phyloP scores from a whole-genome alignment of 148 eudicot genomes.

The Silene latifolia region DNA sequence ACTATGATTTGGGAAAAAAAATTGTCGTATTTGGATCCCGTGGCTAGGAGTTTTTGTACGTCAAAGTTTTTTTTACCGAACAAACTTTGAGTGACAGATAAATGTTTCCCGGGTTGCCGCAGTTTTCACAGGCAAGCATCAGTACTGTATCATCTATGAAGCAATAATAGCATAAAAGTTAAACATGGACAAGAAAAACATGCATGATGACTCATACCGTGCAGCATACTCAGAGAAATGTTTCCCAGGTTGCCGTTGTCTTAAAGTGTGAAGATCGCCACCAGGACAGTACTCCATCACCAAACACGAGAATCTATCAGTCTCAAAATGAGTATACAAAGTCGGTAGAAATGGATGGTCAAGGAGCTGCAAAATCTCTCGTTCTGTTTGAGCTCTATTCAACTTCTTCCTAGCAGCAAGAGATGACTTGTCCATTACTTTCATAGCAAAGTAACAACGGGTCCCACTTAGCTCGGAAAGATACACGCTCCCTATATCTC shows the following conservation, averaged over 20 bases:
- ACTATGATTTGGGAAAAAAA: too few relatives aligned
- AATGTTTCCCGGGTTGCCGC: background rate
- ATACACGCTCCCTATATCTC: conserved; percentile 90
- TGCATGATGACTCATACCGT: conserved; percentile 40
- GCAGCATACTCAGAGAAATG: conserved; percentile 94
- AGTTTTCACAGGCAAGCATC: background rate
- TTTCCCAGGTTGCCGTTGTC: conserved; percentile 88
- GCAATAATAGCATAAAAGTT: conserved; percentile 5
- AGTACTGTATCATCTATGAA: conserved; percentile 9
- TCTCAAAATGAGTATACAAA: conserved; percentile 87
- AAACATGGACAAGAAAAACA: background rate
- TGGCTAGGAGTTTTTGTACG: too few relatives aligned
- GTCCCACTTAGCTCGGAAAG: conserved; percentile 82
- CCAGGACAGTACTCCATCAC: conserved; percentile 98
- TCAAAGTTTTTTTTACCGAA: too few relatives aligned
- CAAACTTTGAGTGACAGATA: too few relatives aligned
- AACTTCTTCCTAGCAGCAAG: conserved; percentile 82
- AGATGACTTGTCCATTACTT: conserved; percentile 87
- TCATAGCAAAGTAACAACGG: conserved; percentile 84
- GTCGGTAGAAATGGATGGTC: conserved; percentile 94
- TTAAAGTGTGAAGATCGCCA: conserved; percentile 83
- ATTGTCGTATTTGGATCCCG: too few relatives aligned
- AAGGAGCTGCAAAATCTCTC: conserved; percentile 79
- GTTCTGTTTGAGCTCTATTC: conserved; percentile 74
- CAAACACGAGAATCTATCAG: conserved; percentile 81